phyloP scores from a whole-genome alignment of 352 stramenopile species.

The Halophytophthora polymorphica region DNA sequence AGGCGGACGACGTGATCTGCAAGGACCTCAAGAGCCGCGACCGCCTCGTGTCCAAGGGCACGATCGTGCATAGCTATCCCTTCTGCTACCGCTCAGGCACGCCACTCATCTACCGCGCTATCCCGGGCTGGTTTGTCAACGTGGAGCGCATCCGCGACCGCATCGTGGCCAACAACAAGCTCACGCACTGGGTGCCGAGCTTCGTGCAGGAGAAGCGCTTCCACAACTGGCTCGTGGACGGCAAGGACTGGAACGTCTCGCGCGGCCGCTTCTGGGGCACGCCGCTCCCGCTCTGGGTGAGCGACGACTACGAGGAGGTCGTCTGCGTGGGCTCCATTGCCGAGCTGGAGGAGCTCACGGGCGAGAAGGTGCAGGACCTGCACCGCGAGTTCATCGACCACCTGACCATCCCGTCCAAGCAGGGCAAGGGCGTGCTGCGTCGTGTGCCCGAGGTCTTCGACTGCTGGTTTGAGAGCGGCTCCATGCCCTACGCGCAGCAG shows the following conservation, averaged over 20 bases:
- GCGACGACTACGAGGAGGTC: conserved; percentile 96
- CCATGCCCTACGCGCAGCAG: conserved; percentile 99
- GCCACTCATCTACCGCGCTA: conserved; percentile 99
- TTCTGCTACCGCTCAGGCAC: conserved; percentile 99
- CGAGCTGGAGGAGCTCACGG: conserved; percentile 95
- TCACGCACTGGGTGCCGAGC: conserved; percentile 80
- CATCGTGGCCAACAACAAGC: conserved; percentile 88
- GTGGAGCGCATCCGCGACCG: conserved; percentile 98
- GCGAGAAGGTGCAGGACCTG: conserved; percentile 92
- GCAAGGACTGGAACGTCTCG: conserved; percentile 98
- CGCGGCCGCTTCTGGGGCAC: conserved; percentile 99
- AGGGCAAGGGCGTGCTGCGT: conserved; percentile 82
- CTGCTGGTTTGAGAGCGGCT: conserved; percentile 99
- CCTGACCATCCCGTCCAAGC: conserved; percentile 96
- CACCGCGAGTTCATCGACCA: conserved; percentile 99
- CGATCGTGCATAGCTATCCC: conserved; percentile 97
- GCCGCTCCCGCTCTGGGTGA: conserved; percentile 98
- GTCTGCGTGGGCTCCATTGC: conserved; percentile 96
- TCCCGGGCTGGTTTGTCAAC: conserved; percentile 99
- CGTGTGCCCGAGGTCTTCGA: conserved; percentile 95
- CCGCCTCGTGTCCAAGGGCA: conserved; percentile 96
- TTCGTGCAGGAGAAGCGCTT: conserved; percentile 99
- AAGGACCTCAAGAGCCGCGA: conserved; percentile 92
- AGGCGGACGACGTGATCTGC: conserved; percentile 97
- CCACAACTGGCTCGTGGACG: conserved; percentile 99